Evolutionary conservation across 805 yeast genomes (phyloP).

Genomic region (Candida andamanensis): DNA sequence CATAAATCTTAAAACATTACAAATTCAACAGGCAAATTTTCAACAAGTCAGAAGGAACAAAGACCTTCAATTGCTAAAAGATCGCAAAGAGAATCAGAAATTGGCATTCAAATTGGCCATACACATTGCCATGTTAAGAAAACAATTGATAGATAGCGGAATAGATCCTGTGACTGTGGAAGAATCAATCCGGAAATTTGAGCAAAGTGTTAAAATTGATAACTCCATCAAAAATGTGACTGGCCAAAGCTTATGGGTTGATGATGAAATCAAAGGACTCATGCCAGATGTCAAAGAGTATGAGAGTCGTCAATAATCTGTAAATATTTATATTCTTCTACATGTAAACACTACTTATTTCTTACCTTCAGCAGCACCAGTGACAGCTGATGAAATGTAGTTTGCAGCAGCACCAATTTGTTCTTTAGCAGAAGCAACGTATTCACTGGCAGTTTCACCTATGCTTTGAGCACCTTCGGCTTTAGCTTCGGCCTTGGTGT

Average conservation of each 20-base stretch:
- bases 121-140: conserved; percentile 61
- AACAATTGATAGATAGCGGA: conserved; percentile 55
- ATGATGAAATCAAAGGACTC: conserved; percentile 46
- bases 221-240: conserved; percentile 51
- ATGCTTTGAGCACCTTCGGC: conserved; percentile 22
- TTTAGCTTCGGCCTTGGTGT: conserved; percentile 35
- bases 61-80: conserved; percentile 48
- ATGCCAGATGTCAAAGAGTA: conserved; percentile 62
- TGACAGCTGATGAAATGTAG: conserved; percentile 47
- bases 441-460: conserved; percentile 40
- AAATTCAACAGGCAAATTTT: conserved; percentile 44
- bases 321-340: no score
- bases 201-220: conserved; percentile 52
- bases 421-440: conserved; percentile 54
- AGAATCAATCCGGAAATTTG: conserved; percentile 50
- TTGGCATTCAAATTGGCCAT: conserved; percentile 55
- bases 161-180: conserved; percentile 54
- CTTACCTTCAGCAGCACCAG: conserved; percentile 58
- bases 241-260: conserved; percentile 56
- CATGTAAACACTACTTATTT: no score
- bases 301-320: conserved; percentile 29
- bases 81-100: conserved; percentile 43
- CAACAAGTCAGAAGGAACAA: conserved; percentile 47
- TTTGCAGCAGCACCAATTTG: conserved; percentile 51
- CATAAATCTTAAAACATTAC: conserved; percentile 32